phyloP scores from a whole-genome alignment of 208 protist genomes.

The Leishmania tarentolae region DNA sequence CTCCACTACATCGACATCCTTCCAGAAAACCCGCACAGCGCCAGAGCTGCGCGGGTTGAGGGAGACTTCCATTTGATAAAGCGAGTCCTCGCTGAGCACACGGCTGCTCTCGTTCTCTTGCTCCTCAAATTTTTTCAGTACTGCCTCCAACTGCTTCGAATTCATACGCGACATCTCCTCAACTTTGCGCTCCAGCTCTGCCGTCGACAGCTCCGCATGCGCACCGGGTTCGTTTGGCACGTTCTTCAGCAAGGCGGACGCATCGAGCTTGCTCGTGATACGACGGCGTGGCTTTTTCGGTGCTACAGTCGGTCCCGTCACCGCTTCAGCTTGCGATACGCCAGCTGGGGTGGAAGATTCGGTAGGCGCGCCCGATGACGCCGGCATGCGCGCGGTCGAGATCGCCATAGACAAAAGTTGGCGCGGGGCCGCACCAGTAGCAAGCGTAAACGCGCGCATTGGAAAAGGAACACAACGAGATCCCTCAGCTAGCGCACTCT shows the following conservation, averaged over 20 bases:
- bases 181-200: slow-evolving; percentile 84
- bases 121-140: slow-evolving; percentile 57
- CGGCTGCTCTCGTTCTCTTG: slow-evolving; percentile 75
- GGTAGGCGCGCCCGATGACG: not conserved
- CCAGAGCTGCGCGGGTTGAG: slow-evolving; percentile 59
- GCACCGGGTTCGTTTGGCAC: slow-evolving; percentile 83
- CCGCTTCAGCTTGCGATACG: not conserved
- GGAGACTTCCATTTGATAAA: slow-evolving; percentile 93
- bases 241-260: slow-evolving; percentile 52
- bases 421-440: not conserved
- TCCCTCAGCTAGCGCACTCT: not conserved
- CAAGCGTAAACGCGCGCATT: slow-evolving; percentile 15
- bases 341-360: not conserved
- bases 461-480: not conserved
- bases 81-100: slow-evolving; percentile 81
- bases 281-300: slow-evolving; percentile 68
- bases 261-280: slow-evolving; percentile 60
- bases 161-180: slow-evolving; percentile 76
- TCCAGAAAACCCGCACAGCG: slow-evolving; percentile 88
- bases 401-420: not conserved
- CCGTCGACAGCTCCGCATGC: slow-evolving; percentile 81
- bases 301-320: slow-evolving; percentile 41
- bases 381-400: not conserved
- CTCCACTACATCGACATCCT: slow-evolving; percentile 76
- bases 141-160: slow-evolving; percentile 70